Evolutionary conservation across 495 filamentous ascomycete species (phyloP).

Genomic region (Penicillium mononematosum): DNA sequence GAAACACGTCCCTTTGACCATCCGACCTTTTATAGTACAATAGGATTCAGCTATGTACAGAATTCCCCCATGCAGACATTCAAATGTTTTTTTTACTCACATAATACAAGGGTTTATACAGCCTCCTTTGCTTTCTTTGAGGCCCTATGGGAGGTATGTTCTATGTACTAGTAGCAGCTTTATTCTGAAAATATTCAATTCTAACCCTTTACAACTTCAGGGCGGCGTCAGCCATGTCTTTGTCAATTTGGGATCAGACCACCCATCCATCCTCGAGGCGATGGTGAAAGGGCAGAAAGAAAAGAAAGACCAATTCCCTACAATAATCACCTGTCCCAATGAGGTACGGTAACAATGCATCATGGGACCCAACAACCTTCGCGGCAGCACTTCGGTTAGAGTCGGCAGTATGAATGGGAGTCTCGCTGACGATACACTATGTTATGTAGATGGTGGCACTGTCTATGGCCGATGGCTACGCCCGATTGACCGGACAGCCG

Average conservation of each 20-base stretch:
- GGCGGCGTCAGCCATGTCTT: constrained; percentile 88
- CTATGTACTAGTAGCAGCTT: neutral
- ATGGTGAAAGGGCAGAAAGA: constrained; percentile 84
- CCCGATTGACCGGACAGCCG: constrained; percentile 77
- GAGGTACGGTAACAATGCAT: constrained; percentile 46
- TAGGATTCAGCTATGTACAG: constrained; percentile 15
- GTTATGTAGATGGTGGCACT: constrained; percentile 92
- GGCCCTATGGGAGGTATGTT: constrained; percentile 72
- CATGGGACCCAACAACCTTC: constrained; percentile 2
- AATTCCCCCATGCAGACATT: neutral
- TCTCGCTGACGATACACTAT: constrained; percentile 6
- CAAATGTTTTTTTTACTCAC: constrained; percentile 3
- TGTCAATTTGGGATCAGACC: constrained; percentile 93
- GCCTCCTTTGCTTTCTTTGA: constrained; percentile 91
- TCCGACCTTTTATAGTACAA: neutral
- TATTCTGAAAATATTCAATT: no score
- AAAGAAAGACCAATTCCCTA: constrained; percentile 67
- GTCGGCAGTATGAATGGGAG: neutral
- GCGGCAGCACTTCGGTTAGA: neutral
- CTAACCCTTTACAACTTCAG: constrained; percentile 33
- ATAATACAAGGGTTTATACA: constrained; percentile 55
- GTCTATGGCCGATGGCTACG: constrained; percentile 95
- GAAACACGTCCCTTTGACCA: neutral
- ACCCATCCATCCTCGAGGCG: constrained; percentile 91
- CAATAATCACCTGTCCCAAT: constrained; percentile 90